phyloP scores from a whole-genome alignment of 768 basidiomycete species.

The Leccinum barrowsii region DNA sequence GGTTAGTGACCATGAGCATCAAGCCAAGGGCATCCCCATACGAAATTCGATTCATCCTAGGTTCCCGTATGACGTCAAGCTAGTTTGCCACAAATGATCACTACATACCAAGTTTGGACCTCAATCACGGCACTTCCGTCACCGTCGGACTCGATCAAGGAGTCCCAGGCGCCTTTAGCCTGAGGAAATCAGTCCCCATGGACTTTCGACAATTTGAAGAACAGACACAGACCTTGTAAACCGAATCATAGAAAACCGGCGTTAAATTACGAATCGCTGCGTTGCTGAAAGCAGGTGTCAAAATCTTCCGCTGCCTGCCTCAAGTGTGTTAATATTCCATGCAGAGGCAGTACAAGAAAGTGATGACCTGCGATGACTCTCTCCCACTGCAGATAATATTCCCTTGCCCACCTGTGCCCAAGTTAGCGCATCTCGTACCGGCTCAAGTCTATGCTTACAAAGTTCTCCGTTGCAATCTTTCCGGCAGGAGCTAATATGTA shows the following conservation, averaged over 20 bases:
- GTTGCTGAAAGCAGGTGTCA: constrained; percentile 42
- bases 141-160: constrained; percentile 20
- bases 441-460: constrained; percentile 19
- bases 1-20: background rate
- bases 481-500: constrained; percentile 25
- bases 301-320: constrained; percentile 33
- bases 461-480: constrained; percentile 15
- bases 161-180: constrained; percentile 33
- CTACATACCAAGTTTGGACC: constrained; percentile 44
- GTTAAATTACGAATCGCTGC: constrained; percentile 37
- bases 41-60: constrained; percentile 46
- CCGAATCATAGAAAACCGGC: constrained; percentile 39
- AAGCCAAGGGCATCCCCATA: constrained; percentile 13
- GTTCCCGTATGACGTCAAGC: background rate
- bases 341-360: background rate
- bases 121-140: constrained; percentile 38
- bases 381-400: constrained; percentile 40
- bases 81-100: background rate
- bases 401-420: constrained; percentile 32
- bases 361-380: constrained; percentile 39
- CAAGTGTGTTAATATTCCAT: constrained; percentile 23
- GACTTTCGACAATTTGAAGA: background rate
- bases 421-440: background rate
- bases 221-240: constrained; percentile 36
- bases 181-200: background rate